Evolutionary conservation across 208 protist species (phyloP), one percentile per base, ranked within the genome.

Genomic region (Zelonia costaricensis): DNA sequence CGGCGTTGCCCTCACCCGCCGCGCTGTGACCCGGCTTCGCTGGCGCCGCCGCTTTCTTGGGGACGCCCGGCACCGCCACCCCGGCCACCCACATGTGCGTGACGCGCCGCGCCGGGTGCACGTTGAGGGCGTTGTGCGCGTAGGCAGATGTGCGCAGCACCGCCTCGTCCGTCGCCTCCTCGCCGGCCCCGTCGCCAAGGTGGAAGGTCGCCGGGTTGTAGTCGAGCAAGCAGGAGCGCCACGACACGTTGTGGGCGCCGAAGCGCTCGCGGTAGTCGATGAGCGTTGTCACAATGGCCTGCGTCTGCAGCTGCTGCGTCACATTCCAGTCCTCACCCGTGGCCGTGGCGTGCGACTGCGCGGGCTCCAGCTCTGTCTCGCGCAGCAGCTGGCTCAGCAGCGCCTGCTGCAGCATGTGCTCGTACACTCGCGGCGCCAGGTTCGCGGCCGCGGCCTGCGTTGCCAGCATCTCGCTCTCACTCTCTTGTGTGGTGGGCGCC

Each of bases 111-210:
- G 69, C 59, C 1, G 61, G 60, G 35, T 76, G 61, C 38, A 68
- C 69, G 55, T 69, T 69, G 47, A 69, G 31, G 20, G 69, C 69
- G 48, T 68, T 69, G 69, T 67, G 55, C 15, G 69, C 69, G 61
- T 63, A 64, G 13, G 61, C 69, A 23, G 69, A 64, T 3, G 69
- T 69, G 16, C 57, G 48, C 13, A 63, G 59, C 13, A 67, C 54
- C 33, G 62, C 68, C 4, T 36, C 52, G 9, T 49, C 57, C 20
- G 40, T 25, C 8, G 22, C 40, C 15, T 22, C 40, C 35, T 49
- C 25, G 31, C n/a, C n/a, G 12, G 27, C n/a, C 8, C 33, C 33
- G 33, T 38, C 33, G 10, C 33, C 42, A 20, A 4, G 6, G 35
- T 43, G n/a, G 42, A 39, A 12, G 28, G 30, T 5, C 46, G 55